Evolutionary conservation across 345 rosid species (phyloP).

Genomic region (Citrus inodora): DNA sequence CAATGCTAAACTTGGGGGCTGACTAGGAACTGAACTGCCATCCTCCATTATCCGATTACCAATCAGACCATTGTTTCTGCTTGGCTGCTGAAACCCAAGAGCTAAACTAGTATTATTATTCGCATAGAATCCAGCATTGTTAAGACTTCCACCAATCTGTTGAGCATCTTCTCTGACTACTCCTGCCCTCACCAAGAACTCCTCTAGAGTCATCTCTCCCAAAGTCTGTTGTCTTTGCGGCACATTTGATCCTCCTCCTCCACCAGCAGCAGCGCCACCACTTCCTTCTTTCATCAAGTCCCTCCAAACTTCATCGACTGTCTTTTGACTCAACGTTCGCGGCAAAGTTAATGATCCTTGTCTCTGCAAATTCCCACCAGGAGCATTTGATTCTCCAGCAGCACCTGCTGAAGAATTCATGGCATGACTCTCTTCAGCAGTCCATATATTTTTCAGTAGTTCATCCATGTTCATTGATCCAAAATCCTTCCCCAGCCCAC

Average conservation of each 20-base stretch:
- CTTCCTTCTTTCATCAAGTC: slow-evolving; percentile 53
- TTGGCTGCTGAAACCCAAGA: slow-evolving; percentile 59
- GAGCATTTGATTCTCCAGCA: slow-evolving; percentile 25
- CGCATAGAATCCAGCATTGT: slow-evolving; percentile 45
- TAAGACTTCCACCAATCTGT: slow-evolving; percentile 36
- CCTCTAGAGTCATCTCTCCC: slow-evolving; percentile 91
- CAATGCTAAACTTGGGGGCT: slow-evolving; percentile 41
- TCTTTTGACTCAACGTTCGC: slow-evolving; percentile 87
- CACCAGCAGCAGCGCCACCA: slow-evolving; percentile 26
- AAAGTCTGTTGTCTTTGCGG: slow-evolving; percentile 61
- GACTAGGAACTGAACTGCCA: slow-evolving; percentile 33
- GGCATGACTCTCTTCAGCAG: slow-evolving; percentile 81
- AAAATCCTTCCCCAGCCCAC: slow-evolving; percentile 78
- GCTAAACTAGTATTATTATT: slow-evolving; percentile 35
- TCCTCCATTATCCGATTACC: slow-evolving; percentile 37
- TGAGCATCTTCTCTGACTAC: slow-evolving; percentile 77
- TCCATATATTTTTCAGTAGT: slow-evolving; percentile 80
- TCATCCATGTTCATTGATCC: slow-evolving; percentile 99
- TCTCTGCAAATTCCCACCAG: slow-evolving; percentile 71
- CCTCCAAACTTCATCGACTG: slow-evolving; percentile 94
- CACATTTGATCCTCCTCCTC: slow-evolving; percentile 31
- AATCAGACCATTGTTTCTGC: slow-evolving; percentile 38
- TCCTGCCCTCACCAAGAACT: slow-evolving; percentile 79
- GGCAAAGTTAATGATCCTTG: slow-evolving; percentile 96
- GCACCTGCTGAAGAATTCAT: slow-evolving; percentile 34